Percentiles rank a stretch among this genome's conserved stretches.
These are phyloP conservation scores for Strigomonas oncopelti DNA, from an alignment of 208 protist species.

Conservation along the genomic window DNA sequence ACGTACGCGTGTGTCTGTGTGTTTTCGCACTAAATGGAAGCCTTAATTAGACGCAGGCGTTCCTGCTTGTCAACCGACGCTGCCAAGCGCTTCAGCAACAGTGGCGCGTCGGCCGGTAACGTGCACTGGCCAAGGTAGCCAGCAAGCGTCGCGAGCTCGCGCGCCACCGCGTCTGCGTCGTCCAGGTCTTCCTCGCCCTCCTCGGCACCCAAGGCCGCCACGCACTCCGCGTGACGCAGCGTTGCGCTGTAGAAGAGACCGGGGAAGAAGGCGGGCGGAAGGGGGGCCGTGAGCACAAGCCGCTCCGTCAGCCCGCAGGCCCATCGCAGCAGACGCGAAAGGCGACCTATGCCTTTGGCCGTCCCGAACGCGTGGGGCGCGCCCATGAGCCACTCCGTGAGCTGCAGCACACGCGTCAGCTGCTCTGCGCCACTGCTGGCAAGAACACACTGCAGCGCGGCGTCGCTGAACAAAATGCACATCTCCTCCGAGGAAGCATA, in stretches of 20 bases:
- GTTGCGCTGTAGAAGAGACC: neutral
- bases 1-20: neutral
- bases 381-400: neutral
- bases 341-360: neutral
- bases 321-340: neutral
- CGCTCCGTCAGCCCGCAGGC: neutral
- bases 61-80: neutral
- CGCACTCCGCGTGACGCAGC: neutral
- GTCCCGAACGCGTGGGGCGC: neutral
- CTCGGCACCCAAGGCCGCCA: neutral
- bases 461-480: neutral
- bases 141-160: neutral
- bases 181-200: neutral
- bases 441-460: neutral
- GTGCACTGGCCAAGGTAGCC: neutral
- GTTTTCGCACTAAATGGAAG: neutral
- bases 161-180: neutral
- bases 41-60: neutral
- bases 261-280: neutral
- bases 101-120: neutral
- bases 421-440: neutral
- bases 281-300: neutral
- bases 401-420: neutral
- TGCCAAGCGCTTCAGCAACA: neutral
- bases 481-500: neutral